A percentile compares a stretch with the other conserved stretches of the same genome.
These are phyloP conservation scores for Schizochytrium sp. DNA, from an alignment of 108 stramenopile species.

Conservation along the genomic window DNA sequence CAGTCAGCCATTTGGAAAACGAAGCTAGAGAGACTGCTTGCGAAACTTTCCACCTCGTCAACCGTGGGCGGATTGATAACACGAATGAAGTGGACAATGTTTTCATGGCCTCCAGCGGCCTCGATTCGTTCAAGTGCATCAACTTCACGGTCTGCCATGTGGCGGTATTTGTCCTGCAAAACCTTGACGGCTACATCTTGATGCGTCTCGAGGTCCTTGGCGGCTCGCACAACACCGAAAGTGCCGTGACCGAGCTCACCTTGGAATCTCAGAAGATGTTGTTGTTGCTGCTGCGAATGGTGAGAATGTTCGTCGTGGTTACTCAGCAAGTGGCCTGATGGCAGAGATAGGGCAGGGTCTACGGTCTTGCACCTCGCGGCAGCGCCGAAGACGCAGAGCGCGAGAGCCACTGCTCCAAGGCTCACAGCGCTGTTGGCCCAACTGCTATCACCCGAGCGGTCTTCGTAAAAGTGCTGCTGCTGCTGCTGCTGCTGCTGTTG, in stretches of 20 bases:
- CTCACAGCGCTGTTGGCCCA: not conserved
- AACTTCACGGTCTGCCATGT: conserved; percentile 14
- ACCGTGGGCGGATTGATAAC: not conserved
- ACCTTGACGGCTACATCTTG: conserved; percentile 39
- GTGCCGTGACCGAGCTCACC: conserved; percentile 7
- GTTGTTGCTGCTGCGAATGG: not conserved
- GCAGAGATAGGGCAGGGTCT: not conserved
- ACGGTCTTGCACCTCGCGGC: not conserved
- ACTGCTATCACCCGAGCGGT: not conserved
- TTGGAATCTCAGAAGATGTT: not conserved
- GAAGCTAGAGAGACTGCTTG: not conserved
- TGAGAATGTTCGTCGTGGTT: not conserved
- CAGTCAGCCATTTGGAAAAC: not conserved
- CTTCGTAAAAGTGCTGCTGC: not conserved
- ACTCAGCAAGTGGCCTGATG: not conserved
- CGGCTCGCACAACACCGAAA: not conserved
- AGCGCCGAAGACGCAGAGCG: conserved; percentile 13
- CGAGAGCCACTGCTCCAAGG: conserved; percentile 2
- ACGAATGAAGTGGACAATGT: conserved; percentile 13
- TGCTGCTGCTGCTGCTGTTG: not conserved
- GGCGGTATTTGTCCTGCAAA: not conserved
- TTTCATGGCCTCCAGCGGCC: conserved; percentile 28
- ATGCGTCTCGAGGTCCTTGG: conserved; percentile 5
- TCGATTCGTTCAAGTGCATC: not conserved
- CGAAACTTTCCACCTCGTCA: not conserved